Evolutionary conservation across 2,329 filamentous ascomycete genomes (phyloP), one percentile per base, ranked within the genome.

Genomic region (Chaetomiaceae sp.): DNA sequence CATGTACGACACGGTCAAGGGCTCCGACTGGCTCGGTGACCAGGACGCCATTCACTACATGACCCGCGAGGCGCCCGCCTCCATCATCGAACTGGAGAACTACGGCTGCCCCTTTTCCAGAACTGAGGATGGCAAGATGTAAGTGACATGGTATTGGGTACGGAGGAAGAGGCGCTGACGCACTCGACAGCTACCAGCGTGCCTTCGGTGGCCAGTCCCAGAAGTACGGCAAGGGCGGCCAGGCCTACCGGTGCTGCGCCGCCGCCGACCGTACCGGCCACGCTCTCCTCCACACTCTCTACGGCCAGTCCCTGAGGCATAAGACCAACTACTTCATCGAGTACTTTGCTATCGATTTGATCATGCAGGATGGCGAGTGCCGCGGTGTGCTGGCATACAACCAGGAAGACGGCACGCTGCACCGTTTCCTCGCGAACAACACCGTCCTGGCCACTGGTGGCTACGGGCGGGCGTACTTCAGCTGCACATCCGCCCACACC

Each of bases 251-350:
- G 72, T 94, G 89, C 78, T 94, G 88, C 68, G 91, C 90, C 68
- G 93, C 90, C 51, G 93, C 91, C 59, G 93, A 98, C 68, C 81
- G 91, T 78, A 97, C 93, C 54, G 93, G 93, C 55, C 93, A 98
- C 72, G 93, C 93, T 62, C 86, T 98, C 58, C 82, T 98, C 42
- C 93, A 98, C 79, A 98, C 93, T 20, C 86, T 98, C 57, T 98
- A 97, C 72, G 93, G 93, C 62, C 91, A 96, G 75, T 96, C 90
- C 44, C 81, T 97, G 52, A 79, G 88, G 65, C 89, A 97, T 79
- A 95, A 96, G 78, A 96, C 91, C 65, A 96, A 96, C 77, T 98
- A 96, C 79, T 97, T 98, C 73, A 96, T 98, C 68, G 93, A 97
- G 72, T 97, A 90, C 78, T 98, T 97, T 68, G 93, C 90, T 60